phyloP scores from a whole-genome alignment of 768 basidiomycete genomes.

The Clitopilus passeckerianus region DNA sequence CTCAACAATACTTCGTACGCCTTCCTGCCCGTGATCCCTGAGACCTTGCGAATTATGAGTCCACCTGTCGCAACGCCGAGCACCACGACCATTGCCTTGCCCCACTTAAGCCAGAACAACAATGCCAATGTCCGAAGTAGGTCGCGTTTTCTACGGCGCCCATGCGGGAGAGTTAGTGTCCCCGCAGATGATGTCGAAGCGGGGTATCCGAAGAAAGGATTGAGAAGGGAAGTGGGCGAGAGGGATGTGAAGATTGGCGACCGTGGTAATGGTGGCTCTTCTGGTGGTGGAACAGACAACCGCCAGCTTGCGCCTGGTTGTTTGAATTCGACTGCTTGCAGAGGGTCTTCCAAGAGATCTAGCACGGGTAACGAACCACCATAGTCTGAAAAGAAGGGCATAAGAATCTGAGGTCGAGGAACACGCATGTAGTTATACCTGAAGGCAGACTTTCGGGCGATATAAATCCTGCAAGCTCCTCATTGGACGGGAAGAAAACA shows the following conservation, averaged over 20 bases:
- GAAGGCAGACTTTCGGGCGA: conserved; percentile 47
- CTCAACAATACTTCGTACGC: not conserved
- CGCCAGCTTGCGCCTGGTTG: conserved; percentile 9
- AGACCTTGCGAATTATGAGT: conserved; percentile 4
- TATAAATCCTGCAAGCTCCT: conserved; percentile 54
- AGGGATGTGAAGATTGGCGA: conserved; percentile 14
- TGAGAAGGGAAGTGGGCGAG: conserved; percentile 55
- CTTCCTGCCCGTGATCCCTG: not conserved
- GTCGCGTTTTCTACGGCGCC: conserved; percentile 67
- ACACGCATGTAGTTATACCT: conserved; percentile 32
- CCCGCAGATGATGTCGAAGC: conserved; percentile 25
- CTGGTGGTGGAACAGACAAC: conserved; percentile 9
- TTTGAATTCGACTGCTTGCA: conserved; percentile 14
- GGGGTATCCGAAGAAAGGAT: conserved; percentile 78
- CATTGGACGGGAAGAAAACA: conserved; percentile 59
- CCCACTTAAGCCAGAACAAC: conserved; percentile 69
- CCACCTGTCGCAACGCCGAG: not conserved
- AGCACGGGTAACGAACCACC: conserved; percentile 58
- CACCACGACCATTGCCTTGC: conserved; percentile 18
- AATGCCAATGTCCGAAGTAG: conserved; percentile 54
- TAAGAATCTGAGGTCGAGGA: conserved; percentile 5
- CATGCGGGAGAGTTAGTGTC: conserved; percentile 46
- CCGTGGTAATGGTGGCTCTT: conserved; percentile 10
- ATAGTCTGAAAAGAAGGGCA: conserved; percentile 56
- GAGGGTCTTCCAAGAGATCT: conserved; percentile 44